These are phyloP conservation scores for Ascochyta koolunga DNA, from an alignment of 2,329 filamentous ascomycete species.

Conservation along the genomic window DNA sequence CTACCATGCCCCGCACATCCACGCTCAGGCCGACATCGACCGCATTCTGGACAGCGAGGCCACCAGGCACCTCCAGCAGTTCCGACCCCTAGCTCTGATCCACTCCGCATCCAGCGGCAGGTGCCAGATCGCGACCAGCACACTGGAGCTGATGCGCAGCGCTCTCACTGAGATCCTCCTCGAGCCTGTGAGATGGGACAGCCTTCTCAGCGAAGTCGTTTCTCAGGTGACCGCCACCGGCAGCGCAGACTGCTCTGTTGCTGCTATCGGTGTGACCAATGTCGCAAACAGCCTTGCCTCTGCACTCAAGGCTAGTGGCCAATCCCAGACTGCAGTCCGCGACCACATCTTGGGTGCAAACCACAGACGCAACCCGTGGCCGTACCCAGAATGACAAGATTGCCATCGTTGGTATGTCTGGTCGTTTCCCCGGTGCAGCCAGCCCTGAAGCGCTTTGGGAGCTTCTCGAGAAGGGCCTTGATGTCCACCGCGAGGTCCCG, in stretches of 20 bases:
- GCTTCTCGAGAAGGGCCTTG: conserved; percentile 73
- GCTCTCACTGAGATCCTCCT: conserved; percentile 55
- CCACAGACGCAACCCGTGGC: conserved; percentile 42
- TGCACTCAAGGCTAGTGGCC: conserved; percentile 58
- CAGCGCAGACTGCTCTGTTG: conserved; percentile 52
- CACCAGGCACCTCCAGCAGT: conserved; percentile 50
- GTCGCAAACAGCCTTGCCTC: conserved; percentile 62
- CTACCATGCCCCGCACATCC: conserved; percentile 65
- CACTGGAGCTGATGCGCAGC: conserved; percentile 53
- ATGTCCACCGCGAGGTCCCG: conserved; percentile 72
- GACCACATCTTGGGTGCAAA: conserved; percentile 54
- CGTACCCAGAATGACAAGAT: conserved; percentile 70
- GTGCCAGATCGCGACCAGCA: conserved; percentile 53
- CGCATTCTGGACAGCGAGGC: conserved; percentile 55
- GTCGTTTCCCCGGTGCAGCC: conserved; percentile 75
- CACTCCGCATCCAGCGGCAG: conserved; percentile 57
- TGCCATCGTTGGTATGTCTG: conserved; percentile 84
- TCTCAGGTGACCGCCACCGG: conserved; percentile 53
- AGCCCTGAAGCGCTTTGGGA: conserved; percentile 77
- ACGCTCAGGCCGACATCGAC: conserved; percentile 57
- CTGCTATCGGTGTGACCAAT: conserved; percentile 59
- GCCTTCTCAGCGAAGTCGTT: conserved; percentile 55
- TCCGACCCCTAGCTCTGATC: conserved; percentile 51
- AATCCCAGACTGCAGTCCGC: conserved; percentile 50
- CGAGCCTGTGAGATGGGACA: conserved; percentile 57